Evolutionary conservation across 1,139 yeast species (phyloP), one percentile per base, ranked within the genome.

Genomic region (Torulaspora pretoriensis): DNA sequence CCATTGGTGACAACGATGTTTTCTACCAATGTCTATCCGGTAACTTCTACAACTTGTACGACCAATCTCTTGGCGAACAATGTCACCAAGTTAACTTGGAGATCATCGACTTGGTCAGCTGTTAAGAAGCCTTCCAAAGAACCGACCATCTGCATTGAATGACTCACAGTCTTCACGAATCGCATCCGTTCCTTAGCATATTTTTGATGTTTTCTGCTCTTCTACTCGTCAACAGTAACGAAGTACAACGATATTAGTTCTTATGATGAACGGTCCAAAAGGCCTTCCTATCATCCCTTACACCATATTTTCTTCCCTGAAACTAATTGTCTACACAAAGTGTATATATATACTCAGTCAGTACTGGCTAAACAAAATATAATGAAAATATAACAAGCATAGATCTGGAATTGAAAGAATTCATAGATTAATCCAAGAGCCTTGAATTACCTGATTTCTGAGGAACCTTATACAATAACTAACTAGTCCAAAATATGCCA

Each of bases 1-100:
- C 88, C 47, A 71, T 85, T 57, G 94, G 94, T 71, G 72, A 73
- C 68, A 64, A 68, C 45, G 76, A 78, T 51, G 71, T 72, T 54
- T 85, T 85, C 80, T 84, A 78, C 79, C 88, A 83, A 73, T 85
- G 95, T 75, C 68, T 76, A 59, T 82, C 90, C 34, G 94, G 95
- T 60, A 73, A 73, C 63, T 85, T 85, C 81, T 83, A 81, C 84
- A 85, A 85, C 80, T 75, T 85, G 69, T 84, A 84, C 71, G 88
- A 83, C 64, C 72, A 81, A 69, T 68, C 74, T 52, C 69, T 81
- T 51, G 90, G 85, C 54, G 70, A 64, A 37, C 88, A 82, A 67
- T 84, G 95, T 75, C 54, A 68, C 48, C 73, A 80, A 44, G 88
- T 85, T 54, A 69, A 81, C 65, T 75, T 85, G 61, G 72, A 73